Conservation (phyloP, 1,139 yeast genomes). For the Magnusiomyces sp. region DNA sequence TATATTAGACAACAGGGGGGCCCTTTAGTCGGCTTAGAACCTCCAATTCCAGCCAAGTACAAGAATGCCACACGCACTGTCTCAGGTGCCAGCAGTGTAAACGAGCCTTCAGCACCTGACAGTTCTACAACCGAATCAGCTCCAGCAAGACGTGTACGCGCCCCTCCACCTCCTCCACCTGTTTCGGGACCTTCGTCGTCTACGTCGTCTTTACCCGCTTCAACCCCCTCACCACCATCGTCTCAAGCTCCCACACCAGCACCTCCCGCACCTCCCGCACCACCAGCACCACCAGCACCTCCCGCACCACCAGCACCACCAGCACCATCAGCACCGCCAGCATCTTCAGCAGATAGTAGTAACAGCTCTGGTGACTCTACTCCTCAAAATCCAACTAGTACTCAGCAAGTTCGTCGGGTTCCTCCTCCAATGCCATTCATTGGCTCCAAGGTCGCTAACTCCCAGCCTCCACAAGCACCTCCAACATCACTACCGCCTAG, state of each 20-base stretch:
- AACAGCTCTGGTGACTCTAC: conserved; percentile 10
- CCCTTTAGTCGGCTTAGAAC: conserved; percentile 76
- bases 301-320: conserved; percentile 11
- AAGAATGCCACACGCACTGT: conserved; percentile 17
- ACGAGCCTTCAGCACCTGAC: conserved; percentile 36
- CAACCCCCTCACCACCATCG: conserved; percentile 26
- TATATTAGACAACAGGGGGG: conserved; percentile 74
- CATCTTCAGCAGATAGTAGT: conserved; percentile 9
- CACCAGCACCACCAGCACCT: too few relatives aligned
- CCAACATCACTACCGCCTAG: conserved; percentile 15
- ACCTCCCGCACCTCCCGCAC: conserved; percentile 30
- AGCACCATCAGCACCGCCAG: too few relatives aligned
- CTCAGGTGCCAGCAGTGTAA: conserved; percentile 15
- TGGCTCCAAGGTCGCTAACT: conserved; percentile 22
- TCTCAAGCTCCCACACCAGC: conserved; percentile 25
- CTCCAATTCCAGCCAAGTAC: conserved; percentile 63
- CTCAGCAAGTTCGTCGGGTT: conserved; percentile 30
- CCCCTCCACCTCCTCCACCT: conserved; percentile 17
- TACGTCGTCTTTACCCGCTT: conserved; percentile 33
- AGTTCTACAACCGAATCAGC: conserved; percentile 20
- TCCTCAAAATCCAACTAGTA: conserved; percentile 32
- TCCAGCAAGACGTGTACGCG: conserved; percentile 11
- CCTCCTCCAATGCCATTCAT: conserved; percentile 30
- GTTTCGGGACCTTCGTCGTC: too few relatives aligned
- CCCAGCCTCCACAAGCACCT: conserved; percentile 21